Evolutionary conservation across 106 monocot genomes (phyloP), one percentile per base, ranked within the genome.

Genomic region (Allium cepa): DNA sequence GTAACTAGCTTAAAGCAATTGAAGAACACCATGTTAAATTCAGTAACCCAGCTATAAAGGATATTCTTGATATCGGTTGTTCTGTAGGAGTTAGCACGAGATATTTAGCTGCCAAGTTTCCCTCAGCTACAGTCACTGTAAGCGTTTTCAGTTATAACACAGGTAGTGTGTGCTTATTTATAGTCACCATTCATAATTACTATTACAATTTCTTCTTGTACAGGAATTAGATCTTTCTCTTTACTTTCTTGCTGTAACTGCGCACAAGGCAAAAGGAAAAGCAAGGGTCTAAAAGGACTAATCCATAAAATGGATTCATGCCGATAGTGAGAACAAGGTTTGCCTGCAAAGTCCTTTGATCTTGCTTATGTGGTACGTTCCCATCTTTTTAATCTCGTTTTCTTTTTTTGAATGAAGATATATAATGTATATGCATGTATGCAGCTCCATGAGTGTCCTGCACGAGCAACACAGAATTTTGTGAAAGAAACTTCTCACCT

Each of bases 401-500:
- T 36, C 36, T 4, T 36, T 36, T 36, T 1, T 36, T 36, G 1
- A 36, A 36, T 36, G 36, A 4, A 36, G 36, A 36, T 36, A 4
- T 36, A 36, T 36, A 36, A 36, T 36, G 1, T 36, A 36, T 36
- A 4, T 36, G 46, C 62, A 66, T 62, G n/a, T n/a, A 2, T 74
- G 59, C 72, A 92, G 92, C 59, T 81, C 70, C 92, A 92, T 64
- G 92, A 92, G 77, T 92, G 87, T 46, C 92, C 92, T 71, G 84
- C 88, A 63, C 68, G 66, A 66, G 92, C 92, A 59, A 92, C 59
- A 59, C 74, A 62, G 83, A 59, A 36, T 36, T 36, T 36, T 2
- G 51, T 72, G 17, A 84, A 87, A 56, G 92, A 92, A 80, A 76
- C 80, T 57, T 88, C 79, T 57, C 85, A 80, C 10, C 69, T 92